Conservation (phyloP, 208 protist species). For the Spongospora subterranea region DNA sequence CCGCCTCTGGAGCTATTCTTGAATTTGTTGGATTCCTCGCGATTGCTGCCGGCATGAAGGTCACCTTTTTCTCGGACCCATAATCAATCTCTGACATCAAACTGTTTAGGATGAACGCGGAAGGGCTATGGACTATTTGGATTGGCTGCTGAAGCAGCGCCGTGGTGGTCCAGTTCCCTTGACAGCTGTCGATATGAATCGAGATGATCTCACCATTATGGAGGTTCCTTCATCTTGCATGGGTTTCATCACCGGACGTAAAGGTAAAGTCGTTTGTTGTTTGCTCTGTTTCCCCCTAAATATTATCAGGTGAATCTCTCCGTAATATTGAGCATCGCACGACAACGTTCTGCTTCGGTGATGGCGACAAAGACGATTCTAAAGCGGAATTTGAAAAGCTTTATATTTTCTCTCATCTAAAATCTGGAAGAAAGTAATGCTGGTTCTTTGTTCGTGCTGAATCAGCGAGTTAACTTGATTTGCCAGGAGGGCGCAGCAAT, state of each 20-base stretch:
- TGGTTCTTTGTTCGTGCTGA: neutral
- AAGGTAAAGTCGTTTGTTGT: neutral
- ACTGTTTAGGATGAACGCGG: conserved; percentile 43
- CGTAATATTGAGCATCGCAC: conserved; percentile 47
- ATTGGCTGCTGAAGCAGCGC: conserved; percentile 64
- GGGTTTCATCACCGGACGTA: conserved; percentile 58
- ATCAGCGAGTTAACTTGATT: neutral
- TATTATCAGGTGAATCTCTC: conserved; percentile 19
- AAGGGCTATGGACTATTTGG: conserved; percentile 55
- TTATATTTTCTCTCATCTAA: conserved; percentile 22
- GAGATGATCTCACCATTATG: conserved; percentile 52
- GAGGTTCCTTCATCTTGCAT: conserved; percentile 54
- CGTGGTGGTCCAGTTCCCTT: neutral
- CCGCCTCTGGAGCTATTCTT: conserved; percentile 61
- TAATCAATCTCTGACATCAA: neutral
- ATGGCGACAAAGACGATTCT: conserved; percentile 57
- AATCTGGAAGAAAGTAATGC: conserved; percentile 11
- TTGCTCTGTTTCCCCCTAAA: neutral
- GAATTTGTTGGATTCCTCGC: conserved; percentile 63
- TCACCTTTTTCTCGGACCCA: neutral
- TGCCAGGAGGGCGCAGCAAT: neutral
- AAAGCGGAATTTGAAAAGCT: conserved; percentile 11
- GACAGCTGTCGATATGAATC: neutral
- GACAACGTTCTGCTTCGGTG: conserved; percentile 48
- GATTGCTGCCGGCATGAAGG: conserved; percentile 47